Evolutionary conservation across 192 early-diverging fungal species (phyloP).

Genomic region (Haplosporangium gracile): DNA sequence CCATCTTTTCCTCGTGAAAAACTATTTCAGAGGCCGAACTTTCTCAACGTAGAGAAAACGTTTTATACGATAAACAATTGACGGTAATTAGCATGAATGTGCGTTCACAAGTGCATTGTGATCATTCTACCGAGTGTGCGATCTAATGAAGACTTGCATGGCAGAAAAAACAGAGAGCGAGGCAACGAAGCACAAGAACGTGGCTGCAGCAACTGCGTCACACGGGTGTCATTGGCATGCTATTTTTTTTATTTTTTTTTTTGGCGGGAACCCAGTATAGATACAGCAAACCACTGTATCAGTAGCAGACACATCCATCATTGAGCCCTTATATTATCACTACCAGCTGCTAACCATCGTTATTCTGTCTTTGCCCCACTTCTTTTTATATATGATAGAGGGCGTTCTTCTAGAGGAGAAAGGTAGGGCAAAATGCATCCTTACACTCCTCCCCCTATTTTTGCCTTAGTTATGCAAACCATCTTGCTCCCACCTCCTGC

Average conservation of each 20-base stretch:
- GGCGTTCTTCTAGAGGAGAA: conserved; percentile 67
- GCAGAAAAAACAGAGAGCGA: neutral
- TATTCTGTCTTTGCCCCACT: neutral
- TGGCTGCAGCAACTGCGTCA: neutral
- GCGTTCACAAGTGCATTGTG: neutral
- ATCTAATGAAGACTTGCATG: neutral
- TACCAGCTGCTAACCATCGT: neutral
- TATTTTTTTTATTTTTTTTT: neutral
- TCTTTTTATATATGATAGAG: conserved; percentile 35
- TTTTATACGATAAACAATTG: neutral
- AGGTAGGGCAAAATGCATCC: conserved; percentile 29
- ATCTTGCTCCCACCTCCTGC: neutral
- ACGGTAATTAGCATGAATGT: neutral
- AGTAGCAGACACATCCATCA: neutral
- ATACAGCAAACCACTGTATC: neutral
- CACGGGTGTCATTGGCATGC: neutral
- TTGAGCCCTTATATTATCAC: neutral
- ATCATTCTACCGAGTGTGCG: neutral
- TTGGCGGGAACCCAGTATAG: neutral
- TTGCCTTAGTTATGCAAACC: neutral
- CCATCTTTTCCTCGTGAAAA: neutral
- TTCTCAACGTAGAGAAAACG: too few species aligned
- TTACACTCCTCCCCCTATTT: neutral
- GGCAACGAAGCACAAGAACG: too few species aligned
- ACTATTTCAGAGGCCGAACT: neutral